phyloP scores from a whole-genome alignment of 805 yeast genomes.

The Pichia cephalocereana region DNA sequence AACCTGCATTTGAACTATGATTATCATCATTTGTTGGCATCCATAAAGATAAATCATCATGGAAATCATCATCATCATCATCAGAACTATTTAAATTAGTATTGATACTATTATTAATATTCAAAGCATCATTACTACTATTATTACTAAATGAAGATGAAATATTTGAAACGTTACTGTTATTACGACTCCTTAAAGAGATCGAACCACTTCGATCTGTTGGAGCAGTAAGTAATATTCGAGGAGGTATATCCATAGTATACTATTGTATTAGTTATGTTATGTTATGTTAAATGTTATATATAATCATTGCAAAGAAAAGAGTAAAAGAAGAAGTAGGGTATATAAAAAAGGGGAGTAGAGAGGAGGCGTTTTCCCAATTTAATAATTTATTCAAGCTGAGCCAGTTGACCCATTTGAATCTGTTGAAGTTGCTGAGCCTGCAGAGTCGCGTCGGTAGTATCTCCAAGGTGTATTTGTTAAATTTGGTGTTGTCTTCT shows the following conservation, averaged over 20 bases:
- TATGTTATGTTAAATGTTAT: too few species aligned
- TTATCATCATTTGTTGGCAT: constrained; percentile 3
- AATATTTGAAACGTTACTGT: background rate
- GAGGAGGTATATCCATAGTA: background rate
- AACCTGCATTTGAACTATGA: background rate
- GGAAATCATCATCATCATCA: constrained; percentile 1
- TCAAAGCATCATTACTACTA: too few species aligned
- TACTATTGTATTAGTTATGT: too few species aligned
- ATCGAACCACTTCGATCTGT: background rate
- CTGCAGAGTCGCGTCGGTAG: constrained; percentile 7
- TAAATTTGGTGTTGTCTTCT: constrained; percentile 20
- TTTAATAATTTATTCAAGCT: background rate
- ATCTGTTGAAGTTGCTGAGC: background rate
- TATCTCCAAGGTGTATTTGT: constrained; percentile 24
- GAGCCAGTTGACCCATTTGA: background rate
- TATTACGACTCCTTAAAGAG: background rate
- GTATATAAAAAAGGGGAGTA: background rate
- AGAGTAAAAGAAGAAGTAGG: background rate
- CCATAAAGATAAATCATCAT: constrained; percentile 3
- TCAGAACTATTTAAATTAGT: background rate
- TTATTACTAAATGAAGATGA: too few species aligned
- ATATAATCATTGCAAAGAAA: background rate
- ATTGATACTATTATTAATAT: too few species aligned
- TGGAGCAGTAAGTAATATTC: background rate
- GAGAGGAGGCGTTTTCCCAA: background rate